Base-by-base conservation (phyloP, 2,329 filamentous ascomycete genomes). In the Fusarium humuli region DNA sequence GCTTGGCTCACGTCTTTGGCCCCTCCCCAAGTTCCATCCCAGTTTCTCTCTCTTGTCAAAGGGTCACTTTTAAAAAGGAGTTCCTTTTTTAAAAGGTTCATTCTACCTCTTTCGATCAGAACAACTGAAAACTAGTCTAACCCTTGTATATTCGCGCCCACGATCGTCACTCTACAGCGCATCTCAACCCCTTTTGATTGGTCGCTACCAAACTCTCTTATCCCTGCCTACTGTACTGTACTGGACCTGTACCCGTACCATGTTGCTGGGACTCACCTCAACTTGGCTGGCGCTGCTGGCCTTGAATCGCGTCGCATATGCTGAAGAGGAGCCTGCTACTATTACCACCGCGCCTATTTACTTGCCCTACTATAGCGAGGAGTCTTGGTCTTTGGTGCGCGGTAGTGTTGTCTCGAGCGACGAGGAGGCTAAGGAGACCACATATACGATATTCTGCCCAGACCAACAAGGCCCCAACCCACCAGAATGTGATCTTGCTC, bases 361-460 rank as follows among this genome's bases (percentile, higher is more conserved):
- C 61, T 74, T 86, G 5, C 84, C 84, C 1, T 80, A 81, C 40
- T 85, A 84, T 54, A 66, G 76, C 41, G 61, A 78, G 32, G 75
- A 79, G n/a, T 78, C 81, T 34, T 86, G 84, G 84, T 79, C 79
- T 13, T 67, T 80, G 6, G 75, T 85, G 49, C 82, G 83, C 48
- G 84, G 84, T 16, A 85, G 83, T 72, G 76, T 85, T 52, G 68
- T 86, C 20, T 78, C 79, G 34, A 82, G 77, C 64, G 83, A 85
- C 61, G 67, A 74, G 18, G 59, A 75, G 12, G 76, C 74, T 8
- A 73, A 69, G 59, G 70, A 80, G 62, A 85, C 84, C 18, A 81
- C 82, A 25, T 85, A 84, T 65, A 85, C 83, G 60, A 82, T 86
- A 42, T 86, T 86, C 71, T 86, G 84, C 64, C 80, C 80, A 12